Evolutionary conservation across 345 rosid species (phyloP), one percentile per base, ranked within the genome.

Genomic region (Sisymbrium irio): DNA sequence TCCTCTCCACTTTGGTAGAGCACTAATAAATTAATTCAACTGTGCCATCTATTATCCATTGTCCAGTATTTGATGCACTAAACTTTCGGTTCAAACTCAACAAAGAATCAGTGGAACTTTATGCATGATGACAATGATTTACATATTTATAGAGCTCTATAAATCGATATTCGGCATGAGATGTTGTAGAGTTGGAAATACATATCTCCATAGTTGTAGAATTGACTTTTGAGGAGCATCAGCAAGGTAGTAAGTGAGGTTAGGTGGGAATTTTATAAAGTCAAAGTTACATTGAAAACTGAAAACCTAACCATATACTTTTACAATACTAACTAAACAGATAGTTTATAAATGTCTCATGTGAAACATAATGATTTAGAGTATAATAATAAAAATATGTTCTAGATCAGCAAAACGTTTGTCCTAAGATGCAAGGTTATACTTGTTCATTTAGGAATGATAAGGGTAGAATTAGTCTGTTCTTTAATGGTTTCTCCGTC

Each of bases 251-350:
- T 57, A 46, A 65, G 72, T 65, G 51, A 27, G 58, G 55, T 66
- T 74, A 56, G 66, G 51, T 74, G 42, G 65, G 35, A 65, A 45
- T 5, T 45, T 44, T 35, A 8, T 2, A 25, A 65, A 45, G 71
- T 73, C 71, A 65, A 64, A 45, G 50, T 56, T 45, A 45, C n/a
- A 22, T 22, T 44, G 64, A 72, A 61, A 63, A 63, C 19, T 41
- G 46, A 55, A 71, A 73, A 73, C 71, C 77, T 56, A 65, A 65
- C 65, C 65, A 22, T 20, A 60, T 59, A 42, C 62, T 35, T 53
- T 25, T 14, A 20, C 27, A 49, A 5, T 13, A 67, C 6, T 32
- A 32, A 32, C 8, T 32, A 22, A 62, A 22, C 6, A 39, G 7
- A 22, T n/a, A 6, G 47, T n/a, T 12, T 8, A 0, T 15, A 32